A percentile compares a stretch with the other conserved stretches of the same genome.
These are phyloP conservation scores for Hyphopichia burtonii DNA, from an alignment of 1,139 yeast species.

Conservation along the genomic window DNA sequence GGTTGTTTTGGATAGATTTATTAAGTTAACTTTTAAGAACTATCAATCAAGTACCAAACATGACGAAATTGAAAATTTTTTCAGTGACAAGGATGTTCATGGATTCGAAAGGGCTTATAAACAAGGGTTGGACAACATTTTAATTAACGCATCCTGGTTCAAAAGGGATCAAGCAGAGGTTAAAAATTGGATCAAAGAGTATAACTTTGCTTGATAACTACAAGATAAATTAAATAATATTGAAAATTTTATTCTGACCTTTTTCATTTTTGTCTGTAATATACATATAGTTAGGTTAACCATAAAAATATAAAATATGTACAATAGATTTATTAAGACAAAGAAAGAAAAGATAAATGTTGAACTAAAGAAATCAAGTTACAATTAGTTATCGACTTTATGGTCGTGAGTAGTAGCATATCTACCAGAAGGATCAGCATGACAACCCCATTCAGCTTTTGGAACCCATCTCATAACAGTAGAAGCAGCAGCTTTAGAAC, in stretches of 20 bases:
- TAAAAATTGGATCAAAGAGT: slow-evolving; percentile 21
- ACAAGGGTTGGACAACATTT: slow-evolving; percentile 55
- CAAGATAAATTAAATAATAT: no score
- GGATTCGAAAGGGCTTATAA: slow-evolving; percentile 60
- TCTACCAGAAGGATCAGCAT: slow-evolving; percentile 98
- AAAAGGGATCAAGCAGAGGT: slow-evolving; percentile 31
- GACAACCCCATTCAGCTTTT: slow-evolving; percentile 99
- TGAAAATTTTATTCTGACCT: no score
- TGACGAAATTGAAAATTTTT: slow-evolving; percentile 50
- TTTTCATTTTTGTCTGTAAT: neutral
- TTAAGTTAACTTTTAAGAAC: slow-evolving; percentile 50
- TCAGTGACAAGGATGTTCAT: slow-evolving; percentile 52
- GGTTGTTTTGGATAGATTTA: slow-evolving; percentile 64
- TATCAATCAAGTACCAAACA: slow-evolving; percentile 44
- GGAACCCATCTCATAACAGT: slow-evolving; percentile 99
- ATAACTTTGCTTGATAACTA: slow-evolving; percentile 7
- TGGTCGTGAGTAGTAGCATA: slow-evolving; percentile 84
- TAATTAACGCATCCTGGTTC: slow-evolving; percentile 49
- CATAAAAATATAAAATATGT: slow-evolving; percentile 1
- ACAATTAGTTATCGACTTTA: slow-evolving; percentile 29
- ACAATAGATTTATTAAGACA: neutral
- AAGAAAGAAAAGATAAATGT: neutral
- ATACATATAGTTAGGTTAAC: neutral
- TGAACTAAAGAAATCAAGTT: neutral
- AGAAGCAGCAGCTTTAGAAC: slow-evolving; percentile 85